phyloP scores from a whole-genome alignment of 345 rosid species.

The Trapa incisa region DNA sequence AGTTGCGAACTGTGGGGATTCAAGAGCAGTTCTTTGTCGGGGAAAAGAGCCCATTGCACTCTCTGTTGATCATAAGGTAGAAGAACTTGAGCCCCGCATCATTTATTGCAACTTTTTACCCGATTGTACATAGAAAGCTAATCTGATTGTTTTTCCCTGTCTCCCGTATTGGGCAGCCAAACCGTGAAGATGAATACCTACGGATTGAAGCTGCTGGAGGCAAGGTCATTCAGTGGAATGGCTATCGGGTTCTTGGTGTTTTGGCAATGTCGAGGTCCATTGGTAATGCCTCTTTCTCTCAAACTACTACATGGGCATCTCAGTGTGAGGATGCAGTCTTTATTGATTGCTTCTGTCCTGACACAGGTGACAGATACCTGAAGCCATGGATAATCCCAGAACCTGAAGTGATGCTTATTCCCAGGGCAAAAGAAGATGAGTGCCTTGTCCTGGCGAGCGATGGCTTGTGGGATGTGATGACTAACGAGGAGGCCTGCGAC shows the following conservation, averaged over 20 bases:
- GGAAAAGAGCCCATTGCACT: slow-evolving; percentile 91
- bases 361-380: slow-evolving; percentile 69
- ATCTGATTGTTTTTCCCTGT: neutral
- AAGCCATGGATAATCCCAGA: slow-evolving; percentile 96
- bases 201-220: slow-evolving; percentile 98
- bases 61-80: slow-evolving; percentile 90
- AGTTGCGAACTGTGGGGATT: slow-evolving; percentile 93
- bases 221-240: slow-evolving; percentile 94
- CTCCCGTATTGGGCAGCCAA: slow-evolving; percentile 48
- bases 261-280: slow-evolving; percentile 97
- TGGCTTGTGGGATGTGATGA: slow-evolving; percentile 94
- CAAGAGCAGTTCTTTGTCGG: slow-evolving; percentile 88
- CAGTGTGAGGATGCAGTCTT: neutral
- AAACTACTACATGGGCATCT: neutral
- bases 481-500: slow-evolving; percentile 86
- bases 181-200: slow-evolving; percentile 85
- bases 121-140: neutral
- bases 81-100: neutral
- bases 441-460: slow-evolving; percentile 87
- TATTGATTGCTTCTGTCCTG: neutral
- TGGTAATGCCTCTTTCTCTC: slow-evolving; percentile 32
- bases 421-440: slow-evolving; percentile 81
- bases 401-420: slow-evolving; percentile 74
- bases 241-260: slow-evolving; percentile 92
- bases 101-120: neutral